Evolutionary conservation across 2,329 filamentous ascomycete species (phyloP), one percentile per base, ranked within the genome.

Genomic region (Pseudogymnoascus sp.): DNA sequence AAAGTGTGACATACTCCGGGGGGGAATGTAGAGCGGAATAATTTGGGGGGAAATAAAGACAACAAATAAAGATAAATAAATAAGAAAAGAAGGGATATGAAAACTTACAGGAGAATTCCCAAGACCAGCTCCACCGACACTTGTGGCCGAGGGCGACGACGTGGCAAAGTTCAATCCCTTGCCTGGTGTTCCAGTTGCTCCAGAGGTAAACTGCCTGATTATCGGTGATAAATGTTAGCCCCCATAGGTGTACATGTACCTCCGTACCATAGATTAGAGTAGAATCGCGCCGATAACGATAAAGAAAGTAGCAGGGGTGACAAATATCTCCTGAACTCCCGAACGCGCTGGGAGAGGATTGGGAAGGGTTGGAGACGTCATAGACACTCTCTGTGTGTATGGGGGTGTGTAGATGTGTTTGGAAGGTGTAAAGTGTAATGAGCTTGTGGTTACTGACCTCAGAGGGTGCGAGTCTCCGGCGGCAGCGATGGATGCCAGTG

Each of bases 61-160:
- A 61, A 18, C 18, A 25, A 25, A 25, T 25, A 25, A 5, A 25
- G 65, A 62, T 58, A 61, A 67, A 64, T 65, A 67, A 69, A 67
- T 68, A 39, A 39, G 14, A 11, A 7, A 39, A 61, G 67, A 63
- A 63, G 59, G 62, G 59, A 64, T 58, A 64, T 63, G 57, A 61
- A 67, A n/a, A 78, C 81, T 77, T 79, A 85, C 81, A 71, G 81
- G 81, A 66, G 79, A 79, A 68, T 79, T 80, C 65, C 81, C 82
- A 71, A 85, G 83, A 60, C 85, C 85, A 66, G 47, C 47, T 54
- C 47, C 47, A 6, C 83, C 85, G 50, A 71, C 73, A 64, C 84
- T 82, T 39, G 85, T 87, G 39, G 83, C 83, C 63, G 85, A 84
- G 57, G 85, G 84, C 50, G 85, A 86, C 66, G 84, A 83, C 65